Base-by-base conservation (phyloP, 2,329 filamentous ascomycete genomes). In the Pestalotiopsis sp. region DNA sequence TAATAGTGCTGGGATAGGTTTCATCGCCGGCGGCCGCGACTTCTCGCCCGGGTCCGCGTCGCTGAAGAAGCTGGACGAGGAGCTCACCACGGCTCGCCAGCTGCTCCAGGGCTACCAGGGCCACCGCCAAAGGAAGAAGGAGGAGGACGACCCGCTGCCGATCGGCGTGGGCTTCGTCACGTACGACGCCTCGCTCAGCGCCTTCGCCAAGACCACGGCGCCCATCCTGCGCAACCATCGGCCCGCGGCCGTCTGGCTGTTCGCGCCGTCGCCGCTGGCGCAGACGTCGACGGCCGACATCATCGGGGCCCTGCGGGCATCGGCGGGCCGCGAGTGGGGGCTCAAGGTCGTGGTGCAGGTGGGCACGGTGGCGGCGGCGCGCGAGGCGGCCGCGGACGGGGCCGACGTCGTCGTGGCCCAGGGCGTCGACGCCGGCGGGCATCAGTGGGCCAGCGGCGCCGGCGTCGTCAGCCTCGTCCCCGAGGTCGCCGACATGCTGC, bases 211-310 rank as follows among this genome's bases (percentile, higher is more conserved):
- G 67, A 84, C 81, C n/a, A 81, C 82, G 1, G 76, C 89, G 2
- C 84, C 85, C 1, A 71, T 91, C 13, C 80, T 93, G 20, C 75
- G 75, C 27, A 79, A 82, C 69, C 85, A 89, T 76, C 79, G 78
- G 0, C 89, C 90, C 1, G 85, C 85, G 2, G 90, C 89, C 0
- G 82, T 90, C 9, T 93, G 91, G 91, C 84, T 93, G 61, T 92
- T 92, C 74, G 90, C 90, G 2, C 89, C 89, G 2, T 79, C 81
- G 39, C 80, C 81, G 4, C 76, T 58, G 7, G 61, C 59, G 13
- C 73, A 76, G 1, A 68, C 71, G 2, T 75, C 76, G 1, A 62
- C 36, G 25, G 66, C 69, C 0, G 27, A 68, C 41, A 67, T 76
- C 23, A 70, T 78, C 68, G 58, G 25, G 25, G 38, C 59, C 63